A percentile compares a stretch with the other conserved stretches of the same genome.
Evolutionary conservation across 495 filamentous ascomycete genomes (phyloP).

Genomic region (Stereocaulon alpinum): DNA sequence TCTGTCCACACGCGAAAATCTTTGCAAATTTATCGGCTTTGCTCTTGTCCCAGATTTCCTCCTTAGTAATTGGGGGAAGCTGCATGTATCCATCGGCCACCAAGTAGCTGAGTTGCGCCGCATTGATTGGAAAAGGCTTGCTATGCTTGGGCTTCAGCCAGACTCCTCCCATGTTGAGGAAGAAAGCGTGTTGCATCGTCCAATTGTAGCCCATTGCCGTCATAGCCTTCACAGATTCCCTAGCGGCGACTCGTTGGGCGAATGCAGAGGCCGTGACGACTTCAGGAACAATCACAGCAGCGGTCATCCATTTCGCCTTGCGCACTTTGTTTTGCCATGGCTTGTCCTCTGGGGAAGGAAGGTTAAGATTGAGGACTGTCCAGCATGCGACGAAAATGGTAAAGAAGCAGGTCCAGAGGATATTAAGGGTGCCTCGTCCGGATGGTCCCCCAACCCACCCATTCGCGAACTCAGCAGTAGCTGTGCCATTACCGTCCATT

Average conservation of each 20-base stretch:
- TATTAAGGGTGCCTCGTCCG: conserved; percentile 21
- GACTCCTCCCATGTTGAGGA: conserved; percentile 33
- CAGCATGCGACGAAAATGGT: conserved; percentile 19
- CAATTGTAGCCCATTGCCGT: conserved; percentile 14
- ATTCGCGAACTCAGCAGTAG: too few species aligned
- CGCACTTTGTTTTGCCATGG: conserved; percentile 7
- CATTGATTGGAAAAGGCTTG: conserved; percentile 18
- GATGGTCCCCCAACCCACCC: conserved; percentile 13
- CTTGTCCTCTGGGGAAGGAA: conserved; percentile 15
- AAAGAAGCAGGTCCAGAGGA: conserved; percentile 20
- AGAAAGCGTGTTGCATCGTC: conserved; percentile 26
- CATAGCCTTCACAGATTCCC: conserved; percentile 22
- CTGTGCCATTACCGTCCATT: too few species aligned
- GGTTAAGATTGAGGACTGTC: conserved; percentile 17
- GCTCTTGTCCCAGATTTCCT: conserved; percentile 14
- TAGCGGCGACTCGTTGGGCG: conserved; percentile 29
- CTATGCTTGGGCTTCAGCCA: conserved; percentile 13
- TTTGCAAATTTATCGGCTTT: conserved; percentile 24
- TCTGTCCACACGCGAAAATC: conserved; percentile 24
- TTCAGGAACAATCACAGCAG: conserved; percentile 29
- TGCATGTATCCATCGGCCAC: conserved; percentile 13
- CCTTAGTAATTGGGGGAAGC: conserved; percentile 11
- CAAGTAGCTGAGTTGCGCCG: conserved; percentile 21
- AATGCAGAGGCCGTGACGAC: conserved; percentile 26
- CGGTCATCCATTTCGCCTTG: conserved; percentile 24